These are phyloP conservation scores for Exobasidium rhododendri DNA, from an alignment of 1,284 basidiomycete genomes.

Conservation along the genomic window DNA sequence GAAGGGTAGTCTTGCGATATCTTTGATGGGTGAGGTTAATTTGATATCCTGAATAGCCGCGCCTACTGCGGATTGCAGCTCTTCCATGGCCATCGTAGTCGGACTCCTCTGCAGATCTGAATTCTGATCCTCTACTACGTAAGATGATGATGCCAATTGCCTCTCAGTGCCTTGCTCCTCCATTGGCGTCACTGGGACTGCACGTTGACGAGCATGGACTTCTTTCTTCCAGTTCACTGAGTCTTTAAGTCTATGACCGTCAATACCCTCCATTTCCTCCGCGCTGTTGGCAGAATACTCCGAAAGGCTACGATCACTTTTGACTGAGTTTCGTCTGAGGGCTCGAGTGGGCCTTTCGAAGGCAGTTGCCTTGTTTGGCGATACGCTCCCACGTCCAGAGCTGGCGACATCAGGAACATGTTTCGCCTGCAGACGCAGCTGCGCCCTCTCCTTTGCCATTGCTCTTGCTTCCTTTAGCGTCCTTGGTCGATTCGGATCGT, in stretches of 20 bases:
- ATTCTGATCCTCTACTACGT: background rate
- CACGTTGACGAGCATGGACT: background rate
- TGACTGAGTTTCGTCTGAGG: too few relatives aligned
- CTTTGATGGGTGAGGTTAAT: conserved; percentile 20
- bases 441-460: conserved; percentile 22
- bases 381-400: too few relatives aligned
- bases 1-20: background rate
- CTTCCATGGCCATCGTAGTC: conserved; percentile 22
- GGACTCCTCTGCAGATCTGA: background rate
- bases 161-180: background rate
- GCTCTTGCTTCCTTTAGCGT: conserved; percentile 24
- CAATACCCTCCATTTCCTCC: background rate
- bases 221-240: background rate
- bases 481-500: conserved; percentile 21
- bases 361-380: too few relatives aligned
- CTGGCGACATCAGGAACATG: too few relatives aligned
- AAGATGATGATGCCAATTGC: too few relatives aligned
- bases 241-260: too few relatives aligned
- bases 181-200: background rate
- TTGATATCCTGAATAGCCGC: conserved; percentile 42
- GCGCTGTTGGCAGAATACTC: background rate
- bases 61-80: conserved; percentile 38
- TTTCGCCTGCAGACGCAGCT: conserved; percentile 10
- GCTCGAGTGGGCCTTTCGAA: too few relatives aligned
- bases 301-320: background rate